These are phyloP conservation scores for Cupressus sempervirens DNA, from an alignment of 75 land plant species.

Conservation along the genomic window DNA sequence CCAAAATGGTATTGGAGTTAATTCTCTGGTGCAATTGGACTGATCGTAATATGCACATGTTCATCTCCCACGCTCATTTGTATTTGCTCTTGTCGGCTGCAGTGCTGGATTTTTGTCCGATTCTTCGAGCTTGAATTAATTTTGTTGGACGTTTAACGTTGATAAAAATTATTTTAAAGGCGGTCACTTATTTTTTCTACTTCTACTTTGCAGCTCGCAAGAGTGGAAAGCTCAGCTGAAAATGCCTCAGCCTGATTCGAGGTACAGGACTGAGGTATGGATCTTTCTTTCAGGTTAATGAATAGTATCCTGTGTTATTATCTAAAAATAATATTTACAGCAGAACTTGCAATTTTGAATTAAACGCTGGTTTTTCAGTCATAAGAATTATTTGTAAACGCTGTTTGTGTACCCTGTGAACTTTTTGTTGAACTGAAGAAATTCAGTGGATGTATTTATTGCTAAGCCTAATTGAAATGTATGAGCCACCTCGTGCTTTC, in stretches of 20 bases:
- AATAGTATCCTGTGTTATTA: background rate
- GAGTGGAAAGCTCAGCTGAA: slow-evolving; percentile 86
- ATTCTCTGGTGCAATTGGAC: background rate
- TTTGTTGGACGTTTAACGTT: background rate
- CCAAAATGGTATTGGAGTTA: background rate
- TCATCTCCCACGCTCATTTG: background rate
- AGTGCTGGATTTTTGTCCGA: background rate
- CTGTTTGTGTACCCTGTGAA: background rate
- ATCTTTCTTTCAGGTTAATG: background rate
- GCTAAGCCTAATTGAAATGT: background rate
- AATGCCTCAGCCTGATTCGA: slow-evolving; percentile 72
- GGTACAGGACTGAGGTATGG: slow-evolving; percentile 90
- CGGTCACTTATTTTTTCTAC: background rate
- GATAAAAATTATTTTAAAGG: background rate
- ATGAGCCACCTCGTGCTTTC: background rate
- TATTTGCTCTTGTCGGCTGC: background rate
- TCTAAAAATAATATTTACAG: background rate
- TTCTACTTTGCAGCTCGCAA: slow-evolving; percentile 44
- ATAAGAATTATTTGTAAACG: background rate
- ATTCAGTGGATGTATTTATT: background rate
- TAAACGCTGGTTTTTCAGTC: background rate
- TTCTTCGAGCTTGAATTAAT: background rate
- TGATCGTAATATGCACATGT: background rate
- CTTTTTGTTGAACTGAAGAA: background rate
- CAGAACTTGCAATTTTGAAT: background rate